Evolutionary conservation across 139 green algal genomes (phyloP).

Genomic region (Chlorella vulgaris): DNA sequence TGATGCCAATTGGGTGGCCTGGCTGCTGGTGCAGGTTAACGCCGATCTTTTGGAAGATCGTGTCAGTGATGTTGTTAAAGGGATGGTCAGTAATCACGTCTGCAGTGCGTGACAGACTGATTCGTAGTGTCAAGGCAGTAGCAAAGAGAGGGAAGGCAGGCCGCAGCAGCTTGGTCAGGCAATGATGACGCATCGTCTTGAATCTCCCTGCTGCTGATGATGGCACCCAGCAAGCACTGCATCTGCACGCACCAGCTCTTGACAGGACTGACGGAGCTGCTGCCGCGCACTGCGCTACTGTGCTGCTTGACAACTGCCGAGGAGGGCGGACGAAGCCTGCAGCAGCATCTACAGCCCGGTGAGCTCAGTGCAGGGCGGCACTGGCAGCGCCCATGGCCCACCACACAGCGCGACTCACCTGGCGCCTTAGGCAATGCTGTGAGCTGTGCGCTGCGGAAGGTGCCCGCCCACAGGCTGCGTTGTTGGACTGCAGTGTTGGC

Average conservation of each 20-base stretch:
- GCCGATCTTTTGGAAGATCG: conserved; percentile 96
- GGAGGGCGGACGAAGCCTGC: not conserved
- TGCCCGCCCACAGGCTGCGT: not conserved
- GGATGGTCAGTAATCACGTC: conserved; percentile 84
- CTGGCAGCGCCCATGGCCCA: not conserved
- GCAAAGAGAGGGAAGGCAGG: not conserved
- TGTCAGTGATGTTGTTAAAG: conserved; percentile 95
- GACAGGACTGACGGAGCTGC: not conserved
- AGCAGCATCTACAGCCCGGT: not conserved
- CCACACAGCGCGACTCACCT: not conserved
- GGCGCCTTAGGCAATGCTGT: not conserved
- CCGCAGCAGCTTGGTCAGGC: not conserved
- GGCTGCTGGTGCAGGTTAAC: conserved; percentile 85
- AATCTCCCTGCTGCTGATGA: too few relatives aligned
- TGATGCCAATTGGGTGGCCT: conserved; percentile 94
- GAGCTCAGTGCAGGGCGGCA: not conserved
- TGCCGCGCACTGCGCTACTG: conserved; percentile 11
- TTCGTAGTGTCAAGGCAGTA: not conserved
- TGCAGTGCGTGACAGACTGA: too few relatives aligned
- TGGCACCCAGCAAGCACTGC: too few relatives aligned
- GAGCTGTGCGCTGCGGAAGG: not conserved
- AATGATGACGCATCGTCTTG: too few relatives aligned
- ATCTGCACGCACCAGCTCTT: conserved; percentile 18
- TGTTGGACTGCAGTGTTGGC: not conserved
- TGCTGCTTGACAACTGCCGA: not conserved